Base-by-base conservation (phyloP, 1,139 yeast genomes). In the Wickerhamomyces sp. region DNA sequence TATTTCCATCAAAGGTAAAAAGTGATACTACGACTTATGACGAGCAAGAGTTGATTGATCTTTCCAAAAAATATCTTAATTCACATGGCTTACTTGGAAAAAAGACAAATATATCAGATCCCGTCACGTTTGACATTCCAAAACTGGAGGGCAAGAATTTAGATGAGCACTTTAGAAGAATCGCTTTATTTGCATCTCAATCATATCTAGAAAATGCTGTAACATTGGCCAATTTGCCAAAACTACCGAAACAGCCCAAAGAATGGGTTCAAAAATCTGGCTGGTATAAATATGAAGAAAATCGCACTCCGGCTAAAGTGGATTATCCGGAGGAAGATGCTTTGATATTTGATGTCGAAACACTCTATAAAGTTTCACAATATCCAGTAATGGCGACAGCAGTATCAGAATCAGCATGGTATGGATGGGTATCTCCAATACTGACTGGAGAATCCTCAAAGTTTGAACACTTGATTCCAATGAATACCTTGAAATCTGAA, bases 401-500 rank as follows among this genome's bases (percentile, higher is more conserved):
- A 8, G 82, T 75, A 1, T 78, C 96, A 0, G 58, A 71, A 0
- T 66, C 72, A 16, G 96, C 97, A 0, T 89, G 97, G 96, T 94
- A 90, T 58, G 81, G 82, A 0, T 94, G 99, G 99, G 81, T 88
- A 1, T 88, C 96, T 0, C 98, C 98, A 0, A 78, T 74, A 58
- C 61, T 92, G 15, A 68, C 81, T 3, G 76, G 73, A 1, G 80
- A 74, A 27, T 43, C 56, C 1, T 54, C 59, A 19, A 48, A 59
- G 7, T 70, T 81, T 33, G 72, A 66, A 2, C 95, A 89, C 52
- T 64, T 94, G 40, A 79, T 92, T 1, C 97, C 97, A 0, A 60
- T 92, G 58, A 74, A 81, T 49, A 69, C 74, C 3, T 56, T 64
- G 19, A 56, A 64, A 3, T 56, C 58, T 7, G 72, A 74, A 6